phyloP scores from a whole-genome alignment of 345 rosid genomes.

The Eucalyptus paniculata region DNA sequence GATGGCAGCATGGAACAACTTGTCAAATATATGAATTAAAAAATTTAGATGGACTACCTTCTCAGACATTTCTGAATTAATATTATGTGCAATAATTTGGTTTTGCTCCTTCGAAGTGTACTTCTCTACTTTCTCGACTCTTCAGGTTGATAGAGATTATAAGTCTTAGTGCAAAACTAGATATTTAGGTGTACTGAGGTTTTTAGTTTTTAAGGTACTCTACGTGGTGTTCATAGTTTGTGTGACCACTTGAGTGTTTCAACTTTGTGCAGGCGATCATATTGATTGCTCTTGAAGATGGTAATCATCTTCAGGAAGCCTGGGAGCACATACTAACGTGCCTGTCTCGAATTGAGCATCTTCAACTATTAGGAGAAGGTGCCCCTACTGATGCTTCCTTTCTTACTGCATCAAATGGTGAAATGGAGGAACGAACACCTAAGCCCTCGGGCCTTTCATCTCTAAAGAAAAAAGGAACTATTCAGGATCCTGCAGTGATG shows the following conservation, averaged over 20 bases:
- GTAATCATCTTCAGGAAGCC: constrained; percentile 85
- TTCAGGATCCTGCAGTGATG: constrained; percentile 88
- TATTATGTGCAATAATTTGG: not conserved
- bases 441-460: constrained; percentile 52
- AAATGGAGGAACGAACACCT: constrained; percentile 48
- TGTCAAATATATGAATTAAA: not conserved
- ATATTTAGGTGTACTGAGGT: not conserved
- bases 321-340: constrained; percentile 97
- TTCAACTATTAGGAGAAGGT: constrained; percentile 93
- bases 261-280: constrained; percentile 63
- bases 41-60: not conserved
- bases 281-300: constrained; percentile 91
- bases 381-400: constrained; percentile 87
- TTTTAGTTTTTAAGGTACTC: not conserved
- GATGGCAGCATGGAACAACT: not conserved
- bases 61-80: not conserved
- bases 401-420: constrained; percentile 52
- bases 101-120: not conserved
- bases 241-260: not conserved
- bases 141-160: not conserved
- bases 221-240: not conserved
- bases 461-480: constrained; percentile 74
- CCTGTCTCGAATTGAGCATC: constrained; percentile 93
- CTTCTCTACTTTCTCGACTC: not conserved
- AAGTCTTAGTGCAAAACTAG: not conserved